Conservation (phyloP, 2,329 filamentous ascomycete species). For the Neocucurbitaria cava region DNA sequence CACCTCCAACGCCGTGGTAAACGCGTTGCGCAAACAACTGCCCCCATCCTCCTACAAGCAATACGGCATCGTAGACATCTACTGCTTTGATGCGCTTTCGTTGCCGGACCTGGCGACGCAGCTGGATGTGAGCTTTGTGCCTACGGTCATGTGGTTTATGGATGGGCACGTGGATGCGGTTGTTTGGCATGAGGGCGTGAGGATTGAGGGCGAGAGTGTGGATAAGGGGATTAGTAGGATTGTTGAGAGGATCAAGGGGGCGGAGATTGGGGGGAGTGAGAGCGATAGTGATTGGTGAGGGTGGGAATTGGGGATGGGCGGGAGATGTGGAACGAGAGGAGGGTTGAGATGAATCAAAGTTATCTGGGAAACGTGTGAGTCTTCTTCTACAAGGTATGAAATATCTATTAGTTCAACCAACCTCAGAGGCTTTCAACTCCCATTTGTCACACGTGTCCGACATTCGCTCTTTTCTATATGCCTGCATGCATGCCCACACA, state of each 20-base stretch:
- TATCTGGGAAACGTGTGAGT: too few species aligned
- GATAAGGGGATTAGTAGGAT: conserved; percentile 30
- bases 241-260: conserved; percentile 33
- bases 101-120: conserved; percentile 26
- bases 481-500: too few species aligned
- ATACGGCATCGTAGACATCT: conserved; percentile 25
- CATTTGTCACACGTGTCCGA: too few species aligned
- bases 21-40: conserved; percentile 19
- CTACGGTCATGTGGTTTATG: conserved; percentile 33
- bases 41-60: conserved; percentile 15
- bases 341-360: too few species aligned
- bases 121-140: conserved; percentile 32
- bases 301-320: not conserved
- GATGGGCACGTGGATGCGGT: conserved; percentile 29
- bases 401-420: too few species aligned
- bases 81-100: conserved; percentile 33
- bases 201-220: conserved; percentile 31
- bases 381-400: too few species aligned
- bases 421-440: too few species aligned
- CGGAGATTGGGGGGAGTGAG: conserved; percentile 20
- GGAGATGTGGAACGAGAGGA: too few species aligned
- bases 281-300: not conserved
- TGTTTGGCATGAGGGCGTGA: conserved; percentile 33
- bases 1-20: conserved; percentile 20
- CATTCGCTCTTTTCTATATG: too few species aligned